Base-by-base conservation (phyloP, 192 early-diverging fungal genomes). In the Linderina pennispora region DNA sequence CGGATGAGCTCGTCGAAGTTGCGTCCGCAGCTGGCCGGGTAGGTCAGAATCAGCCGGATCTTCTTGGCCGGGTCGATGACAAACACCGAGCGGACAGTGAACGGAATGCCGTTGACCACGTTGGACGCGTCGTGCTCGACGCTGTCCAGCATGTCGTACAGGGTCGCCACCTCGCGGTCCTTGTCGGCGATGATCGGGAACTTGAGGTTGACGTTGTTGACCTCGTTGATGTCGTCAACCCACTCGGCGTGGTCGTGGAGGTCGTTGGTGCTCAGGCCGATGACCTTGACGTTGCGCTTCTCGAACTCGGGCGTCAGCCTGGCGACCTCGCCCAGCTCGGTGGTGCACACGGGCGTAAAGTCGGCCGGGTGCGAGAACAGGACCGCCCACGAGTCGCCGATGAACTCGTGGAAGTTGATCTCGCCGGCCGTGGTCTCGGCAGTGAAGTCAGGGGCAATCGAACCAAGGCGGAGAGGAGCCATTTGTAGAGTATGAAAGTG, bases 331-430 rank as follows among this genome's bases (percentile, higher is more conserved):
- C 93, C 96, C 48, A 98, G 86, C 75, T 98, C 96, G 11, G 92
- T 96, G 23, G 92, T 95, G 77, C 94, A 95, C 19, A 94, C 92
- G 22, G 92, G 92, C 18, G 75, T 95, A 43, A 94, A 96, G 77
- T 95, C 91, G 45, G 91, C 96, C 11, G 96, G 95, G 64, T 98
- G 95, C 21, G 95, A 98, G 73, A 98, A 98, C n/a, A 98, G 84
- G 26, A 98, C 77, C 31, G 79, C 88, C 96, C 96, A 98, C 10
- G 78, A 78, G 58, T 80, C 77, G 42, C 80, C 79, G 40, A 94
- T 89, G 40, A 78, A 93, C 13, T 86, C 76, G 62, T 98, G 91
- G 78, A 98, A 94, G 51, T 88, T 72, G 76, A 98, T 86, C n/a
- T 54, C 48, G 48, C 96, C 96, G 53, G 85, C 53, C 14, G 96